Evolutionary conservation across 2,329 filamentous ascomycete genomes (phyloP).

Genomic region (Diaporthe humulicola): DNA sequence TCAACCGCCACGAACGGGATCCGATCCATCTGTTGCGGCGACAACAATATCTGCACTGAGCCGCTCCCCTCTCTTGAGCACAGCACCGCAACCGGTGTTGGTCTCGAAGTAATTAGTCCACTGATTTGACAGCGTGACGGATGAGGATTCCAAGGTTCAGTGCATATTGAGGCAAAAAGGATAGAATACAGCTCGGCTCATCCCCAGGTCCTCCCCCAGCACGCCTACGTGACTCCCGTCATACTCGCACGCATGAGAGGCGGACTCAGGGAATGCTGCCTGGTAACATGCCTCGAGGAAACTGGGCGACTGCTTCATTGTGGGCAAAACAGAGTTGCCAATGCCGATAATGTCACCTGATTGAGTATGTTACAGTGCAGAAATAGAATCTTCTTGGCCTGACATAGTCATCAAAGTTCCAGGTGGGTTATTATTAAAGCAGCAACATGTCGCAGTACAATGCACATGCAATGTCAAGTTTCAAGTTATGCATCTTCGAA

Average conservation of each 20-base stretch:
- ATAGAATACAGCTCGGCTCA: neutral
- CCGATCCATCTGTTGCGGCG: neutral
- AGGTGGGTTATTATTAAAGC: neutral
- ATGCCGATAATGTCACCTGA: neutral
- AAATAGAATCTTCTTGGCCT: neutral
- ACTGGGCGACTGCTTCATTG: neutral
- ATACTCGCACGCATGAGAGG: neutral
- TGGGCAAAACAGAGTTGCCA: neutral
- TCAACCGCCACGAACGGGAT: neutral
- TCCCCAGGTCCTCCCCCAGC: neutral
- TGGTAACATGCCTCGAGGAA: neutral
- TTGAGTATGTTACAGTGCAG: neutral
- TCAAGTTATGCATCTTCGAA: neutral
- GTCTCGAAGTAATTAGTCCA: slow-evolving; percentile 6
- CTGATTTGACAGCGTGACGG: neutral
- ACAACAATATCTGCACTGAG: neutral
- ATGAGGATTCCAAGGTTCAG: neutral
- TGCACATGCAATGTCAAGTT: neutral
- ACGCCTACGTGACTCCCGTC: neutral
- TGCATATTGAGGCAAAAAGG: neutral
- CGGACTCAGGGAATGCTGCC: neutral
- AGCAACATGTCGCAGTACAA: neutral
- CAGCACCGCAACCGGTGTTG: neutral
- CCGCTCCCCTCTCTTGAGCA: neutral
- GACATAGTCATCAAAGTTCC: neutral